Evolutionary conservation across 2,329 filamentous ascomycete species (phyloP).

Genomic region (Amauroascus niger): DNA sequence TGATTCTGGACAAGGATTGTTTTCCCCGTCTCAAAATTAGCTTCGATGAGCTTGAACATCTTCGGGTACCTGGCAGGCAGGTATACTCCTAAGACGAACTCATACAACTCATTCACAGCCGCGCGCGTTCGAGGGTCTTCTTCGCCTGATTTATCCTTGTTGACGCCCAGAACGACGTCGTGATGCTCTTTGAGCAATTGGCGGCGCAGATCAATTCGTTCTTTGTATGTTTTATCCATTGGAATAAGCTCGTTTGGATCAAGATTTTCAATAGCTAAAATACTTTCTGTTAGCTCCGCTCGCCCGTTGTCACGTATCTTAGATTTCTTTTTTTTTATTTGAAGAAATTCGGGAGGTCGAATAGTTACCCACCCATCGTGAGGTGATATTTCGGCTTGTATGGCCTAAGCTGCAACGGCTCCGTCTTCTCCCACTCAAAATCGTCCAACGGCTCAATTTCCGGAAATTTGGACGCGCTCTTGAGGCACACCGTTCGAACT

Average conservation of each 20-base stretch:
- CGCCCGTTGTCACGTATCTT: neutral
- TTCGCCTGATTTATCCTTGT: slow-evolving; percentile 19
- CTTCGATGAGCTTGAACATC: slow-evolving; percentile 39
- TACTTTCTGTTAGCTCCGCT: neutral
- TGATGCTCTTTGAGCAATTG: slow-evolving; percentile 39
- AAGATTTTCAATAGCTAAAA: slow-evolving; percentile 45
- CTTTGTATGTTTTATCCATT: slow-evolving; percentile 51
- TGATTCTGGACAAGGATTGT: slow-evolving; percentile 37
- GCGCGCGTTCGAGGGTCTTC: slow-evolving; percentile 33
- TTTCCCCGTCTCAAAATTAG: slow-evolving; percentile 21
- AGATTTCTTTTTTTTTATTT: too few relatives aligned
- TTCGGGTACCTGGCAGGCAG: slow-evolving; percentile 49
- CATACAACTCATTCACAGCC: slow-evolving; percentile 49
- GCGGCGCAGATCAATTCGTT: slow-evolving; percentile 43
- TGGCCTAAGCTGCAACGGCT: slow-evolving; percentile 46
- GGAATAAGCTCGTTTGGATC: slow-evolving; percentile 46
- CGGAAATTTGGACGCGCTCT: slow-evolving; percentile 12
- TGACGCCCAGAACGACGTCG: slow-evolving; percentile 33
- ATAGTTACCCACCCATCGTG: slow-evolving; percentile 48
- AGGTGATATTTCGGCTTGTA: slow-evolving; percentile 55
- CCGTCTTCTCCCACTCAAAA: slow-evolving; percentile 44
- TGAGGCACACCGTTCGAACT: neutral
- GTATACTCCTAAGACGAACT: slow-evolving; percentile 46
- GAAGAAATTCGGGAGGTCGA: slow-evolving; percentile 7
- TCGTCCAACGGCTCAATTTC: slow-evolving; percentile 32